Evolutionary conservation across 2,329 filamentous ascomycete species (phyloP).

Genomic region (Fusarium goolgardi): DNA sequence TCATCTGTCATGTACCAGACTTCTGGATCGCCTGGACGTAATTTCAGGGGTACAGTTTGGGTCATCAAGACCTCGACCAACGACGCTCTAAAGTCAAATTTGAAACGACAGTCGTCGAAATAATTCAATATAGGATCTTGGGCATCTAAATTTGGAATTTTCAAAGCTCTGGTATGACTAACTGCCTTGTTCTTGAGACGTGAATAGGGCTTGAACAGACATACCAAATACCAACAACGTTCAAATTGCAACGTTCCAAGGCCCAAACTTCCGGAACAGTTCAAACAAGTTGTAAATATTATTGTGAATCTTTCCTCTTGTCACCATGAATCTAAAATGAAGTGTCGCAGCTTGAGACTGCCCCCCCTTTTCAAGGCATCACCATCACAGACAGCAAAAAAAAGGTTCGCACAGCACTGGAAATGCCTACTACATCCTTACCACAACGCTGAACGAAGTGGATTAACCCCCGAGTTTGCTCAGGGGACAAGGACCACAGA

Average conservation of each 20-base stretch:
- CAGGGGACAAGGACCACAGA: background rate
- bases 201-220: too few relatives aligned
- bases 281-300: rapidly evolving
- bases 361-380: background rate
- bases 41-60: background rate
- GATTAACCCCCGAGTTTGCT: slow-evolving; percentile 5
- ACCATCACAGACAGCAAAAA: background rate
- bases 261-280: rapidly evolving
- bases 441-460: slow-evolving; percentile 13
- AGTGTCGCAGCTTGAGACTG: rapidly evolving
- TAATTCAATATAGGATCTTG: rapidly evolving
- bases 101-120: rapidly evolving
- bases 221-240: too few relatives aligned
- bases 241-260: background rate
- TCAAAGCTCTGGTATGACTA: rapidly evolving
- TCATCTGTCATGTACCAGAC: rapidly evolving
- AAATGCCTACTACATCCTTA: slow-evolving; percentile 28
- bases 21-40: rapidly evolving
- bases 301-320: rapidly evolving
- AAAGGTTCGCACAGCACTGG: slow-evolving; percentile 29
- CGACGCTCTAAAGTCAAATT: background rate
- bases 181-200: too few relatives aligned
- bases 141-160: background rate
- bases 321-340: rapidly evolving
- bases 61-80: background rate